Percentiles rank a stretch among this genome's conserved stretches.
Evolutionary conservation across 176 grass and related monocot genomes (phyloP).

Genomic region (Zoysia japonica): DNA sequence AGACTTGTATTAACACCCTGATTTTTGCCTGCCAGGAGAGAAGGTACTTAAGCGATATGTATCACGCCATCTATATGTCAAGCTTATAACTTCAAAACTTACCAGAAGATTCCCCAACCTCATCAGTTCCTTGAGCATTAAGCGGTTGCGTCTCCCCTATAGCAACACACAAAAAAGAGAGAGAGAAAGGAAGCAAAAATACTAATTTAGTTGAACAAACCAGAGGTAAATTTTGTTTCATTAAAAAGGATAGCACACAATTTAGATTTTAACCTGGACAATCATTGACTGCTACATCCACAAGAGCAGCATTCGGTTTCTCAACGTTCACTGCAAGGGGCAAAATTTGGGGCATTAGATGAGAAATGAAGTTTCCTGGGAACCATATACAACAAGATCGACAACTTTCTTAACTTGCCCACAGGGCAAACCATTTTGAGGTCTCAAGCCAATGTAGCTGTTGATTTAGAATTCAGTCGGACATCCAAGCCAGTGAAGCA

Average conservation of each 20-base stretch:
- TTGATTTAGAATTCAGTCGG: slow-evolving; percentile 21
- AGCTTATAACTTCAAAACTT: slow-evolving; percentile 24
- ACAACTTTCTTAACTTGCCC: slow-evolving; percentile 25
- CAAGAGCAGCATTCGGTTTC: slow-evolving; percentile 18
- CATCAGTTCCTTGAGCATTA: slow-evolving; percentile 27
- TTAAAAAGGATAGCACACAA: neutral
- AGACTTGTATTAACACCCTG: slow-evolving; percentile 9
- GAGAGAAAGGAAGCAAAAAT: neutral
- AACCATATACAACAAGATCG: slow-evolving; percentile 6
- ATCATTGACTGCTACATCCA: slow-evolving; percentile 32
- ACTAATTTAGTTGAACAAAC: neutral
- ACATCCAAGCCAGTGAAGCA: slow-evolving; percentile 24
- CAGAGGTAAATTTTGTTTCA: neutral
- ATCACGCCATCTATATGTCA: neutral
- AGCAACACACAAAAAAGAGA: neutral
- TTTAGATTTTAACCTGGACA: slow-evolving; percentile 22
- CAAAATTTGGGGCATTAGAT: neutral
- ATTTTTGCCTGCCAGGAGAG: slow-evolving; percentile 35
- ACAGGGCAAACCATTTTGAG: neutral
- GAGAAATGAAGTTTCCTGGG: slow-evolving; percentile 8
- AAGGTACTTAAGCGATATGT: slow-evolving; percentile 15
- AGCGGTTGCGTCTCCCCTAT: slow-evolving; percentile 5
- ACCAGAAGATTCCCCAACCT: slow-evolving; percentile 19
- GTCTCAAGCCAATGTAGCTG: slow-evolving; percentile 21
- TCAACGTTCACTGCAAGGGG: slow-evolving; percentile 25